Conservation (phyloP, 1,139 yeast genomes). For the Candida anutae region DNA sequence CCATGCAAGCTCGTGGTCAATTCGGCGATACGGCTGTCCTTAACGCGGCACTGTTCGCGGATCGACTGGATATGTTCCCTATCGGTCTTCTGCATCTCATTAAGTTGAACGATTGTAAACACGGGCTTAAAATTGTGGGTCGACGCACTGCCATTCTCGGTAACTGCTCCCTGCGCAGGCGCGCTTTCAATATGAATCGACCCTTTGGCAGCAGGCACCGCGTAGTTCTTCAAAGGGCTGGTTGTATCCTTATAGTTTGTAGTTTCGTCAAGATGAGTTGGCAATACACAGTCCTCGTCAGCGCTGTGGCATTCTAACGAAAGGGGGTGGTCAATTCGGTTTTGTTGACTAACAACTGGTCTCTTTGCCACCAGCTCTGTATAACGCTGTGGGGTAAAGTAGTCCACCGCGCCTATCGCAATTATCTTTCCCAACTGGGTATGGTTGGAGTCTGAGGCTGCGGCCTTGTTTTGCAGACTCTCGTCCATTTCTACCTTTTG, state of each 20-base stretch:
- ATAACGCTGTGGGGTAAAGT: slow-evolving; percentile 32
- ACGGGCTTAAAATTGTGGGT: slow-evolving; percentile 31
- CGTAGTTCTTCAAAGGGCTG: slow-evolving; percentile 17
- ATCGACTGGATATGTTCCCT: slow-evolving; percentile 7
- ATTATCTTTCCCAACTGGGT: slow-evolving; percentile 18
- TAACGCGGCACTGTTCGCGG: slow-evolving; percentile 4
- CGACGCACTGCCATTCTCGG: slow-evolving; percentile 5
- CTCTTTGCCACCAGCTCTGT: slow-evolving; percentile 39
- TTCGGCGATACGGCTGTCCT: slow-evolving; percentile 2
- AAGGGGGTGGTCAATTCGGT: slow-evolving; percentile 14
- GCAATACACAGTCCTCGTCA: slow-evolving; percentile 2
- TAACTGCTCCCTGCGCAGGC: neutral
- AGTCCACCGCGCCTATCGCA: slow-evolving; percentile 11
- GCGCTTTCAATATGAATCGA: slow-evolving; percentile 1
- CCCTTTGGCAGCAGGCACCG: slow-evolving; percentile 1
- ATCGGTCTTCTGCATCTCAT: slow-evolving; percentile 20
- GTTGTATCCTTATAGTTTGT: slow-evolving; percentile 17
- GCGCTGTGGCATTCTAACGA: slow-evolving; percentile 5
- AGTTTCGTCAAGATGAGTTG: too few relatives aligned
- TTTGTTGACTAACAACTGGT: slow-evolving; percentile 31
- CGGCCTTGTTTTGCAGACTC: slow-evolving; percentile 2
- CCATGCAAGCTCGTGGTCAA: neutral
- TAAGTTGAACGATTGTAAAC: slow-evolving; percentile 25
- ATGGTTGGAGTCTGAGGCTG: slow-evolving; percentile 5
- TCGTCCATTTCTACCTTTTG: slow-evolving; percentile 17